Evolutionary conservation across 441 rosid genomes (phyloP).

Genomic region (Brassica balearica): DNA sequence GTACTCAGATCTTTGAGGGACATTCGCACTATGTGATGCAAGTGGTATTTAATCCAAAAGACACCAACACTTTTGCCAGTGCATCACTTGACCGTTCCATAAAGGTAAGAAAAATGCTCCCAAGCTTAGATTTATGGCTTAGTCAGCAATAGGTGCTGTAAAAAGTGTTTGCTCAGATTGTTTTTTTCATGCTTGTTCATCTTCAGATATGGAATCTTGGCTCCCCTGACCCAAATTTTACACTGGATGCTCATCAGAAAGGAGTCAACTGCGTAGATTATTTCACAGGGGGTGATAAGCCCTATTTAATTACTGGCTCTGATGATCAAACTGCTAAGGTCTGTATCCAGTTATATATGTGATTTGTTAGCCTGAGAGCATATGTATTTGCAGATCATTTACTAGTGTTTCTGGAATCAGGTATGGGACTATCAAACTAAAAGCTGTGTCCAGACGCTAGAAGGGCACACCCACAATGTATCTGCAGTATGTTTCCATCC

Average conservation of each 20-base stretch:
- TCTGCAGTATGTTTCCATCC: slow-evolving; percentile 78
- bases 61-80: slow-evolving; percentile 78
- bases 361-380: slow-evolving; percentile 21
- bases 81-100: slow-evolving; percentile 87
- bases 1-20: slow-evolving; percentile 80
- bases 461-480: slow-evolving; percentile 78
- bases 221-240: slow-evolving; percentile 92
- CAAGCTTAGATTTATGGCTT: slow-evolving; percentile 25
- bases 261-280: slow-evolving; percentile 96
- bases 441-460: slow-evolving; percentile 71
- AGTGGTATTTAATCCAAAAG: slow-evolving; percentile 72
- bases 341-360: slow-evolving; percentile 34
- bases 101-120: slow-evolving; percentile 57
- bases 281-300: slow-evolving; percentile 92
- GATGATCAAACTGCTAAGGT: slow-evolving; percentile 99
- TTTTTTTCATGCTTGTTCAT: slow-evolving; percentile 20
- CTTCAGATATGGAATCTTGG: slow-evolving; percentile 95
- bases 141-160: slow-evolving; percentile 5
- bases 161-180: slow-evolving; percentile 23
- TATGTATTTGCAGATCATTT: slow-evolving; percentile 26
- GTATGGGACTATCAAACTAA: slow-evolving; percentile 79
- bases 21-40: slow-evolving; percentile 97
- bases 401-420: slow-evolving; percentile 45
- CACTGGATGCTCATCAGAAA: slow-evolving; percentile 92
- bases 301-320: slow-evolving; percentile 89